Conservation (phyloP, 306 rosid species). For the Corylus heterophylla region DNA sequence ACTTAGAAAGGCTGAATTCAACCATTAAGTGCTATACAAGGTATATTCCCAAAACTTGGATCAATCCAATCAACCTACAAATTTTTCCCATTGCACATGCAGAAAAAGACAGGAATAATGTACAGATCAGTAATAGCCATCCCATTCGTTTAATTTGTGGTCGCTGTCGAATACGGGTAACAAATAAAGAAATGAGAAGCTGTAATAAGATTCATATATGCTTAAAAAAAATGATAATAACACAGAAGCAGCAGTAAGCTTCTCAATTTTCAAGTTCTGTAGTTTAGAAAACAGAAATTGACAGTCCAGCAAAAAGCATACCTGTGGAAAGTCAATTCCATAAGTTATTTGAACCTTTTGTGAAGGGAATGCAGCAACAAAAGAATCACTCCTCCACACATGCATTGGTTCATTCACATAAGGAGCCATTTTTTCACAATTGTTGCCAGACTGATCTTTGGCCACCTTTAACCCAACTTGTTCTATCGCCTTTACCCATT, state of each 20-base stretch:
- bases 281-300: conserved; percentile 2
- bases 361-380: conserved; percentile 79
- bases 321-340: conserved; percentile 82
- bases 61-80: conserved; percentile 12
- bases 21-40: conserved; percentile 1
- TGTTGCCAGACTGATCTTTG: conserved; percentile 46
- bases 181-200: background rate
- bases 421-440: conserved; percentile 65
- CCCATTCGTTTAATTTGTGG: background rate
- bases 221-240: background rate
- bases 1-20: conserved; percentile 6
- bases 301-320: conserved; percentile 32
- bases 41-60: background rate
- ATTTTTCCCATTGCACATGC: conserved; percentile 9
- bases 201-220: background rate
- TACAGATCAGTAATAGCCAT: conserved; percentile 10
- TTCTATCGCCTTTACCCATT: conserved; percentile 75
- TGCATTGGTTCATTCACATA: conserved; percentile 63
- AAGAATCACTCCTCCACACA: conserved; percentile 71
- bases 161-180: conserved; percentile 6
- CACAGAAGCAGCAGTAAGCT: background rate
- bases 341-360: conserved; percentile 51
- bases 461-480: conserved; percentile 72
- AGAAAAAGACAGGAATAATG: conserved; percentile 8
- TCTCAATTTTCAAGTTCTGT: background rate